Percentiles rank a stretch among this genome's conserved stretches.
Evolutionary conservation across 345 rosid genomes (phyloP).

Genomic region (Rhodamnia argentea): DNA sequence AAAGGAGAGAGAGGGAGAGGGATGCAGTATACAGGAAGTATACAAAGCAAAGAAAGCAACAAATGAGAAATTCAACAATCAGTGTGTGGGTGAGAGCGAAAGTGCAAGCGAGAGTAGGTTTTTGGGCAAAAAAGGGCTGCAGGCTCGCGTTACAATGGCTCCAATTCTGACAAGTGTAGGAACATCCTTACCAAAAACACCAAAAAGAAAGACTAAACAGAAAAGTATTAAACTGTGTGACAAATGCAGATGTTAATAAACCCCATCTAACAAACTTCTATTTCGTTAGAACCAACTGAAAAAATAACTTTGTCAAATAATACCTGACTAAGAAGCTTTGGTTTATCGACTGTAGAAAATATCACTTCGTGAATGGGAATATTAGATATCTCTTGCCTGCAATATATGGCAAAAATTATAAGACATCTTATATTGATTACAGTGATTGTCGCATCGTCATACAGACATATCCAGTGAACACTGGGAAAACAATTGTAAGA

Average conservation of each 20-base stretch:
- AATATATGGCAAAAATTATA: slow-evolving; percentile 2
- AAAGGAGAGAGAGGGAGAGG: background rate
- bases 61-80: background rate
- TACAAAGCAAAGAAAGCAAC: background rate
- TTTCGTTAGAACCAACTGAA: background rate
- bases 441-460: background rate
- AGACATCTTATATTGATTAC: background rate
- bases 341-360: slow-evolving; percentile 62
- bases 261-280: background rate
- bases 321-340: slow-evolving; percentile 79
- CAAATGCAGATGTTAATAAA: background rate
- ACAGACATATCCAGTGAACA: background rate
- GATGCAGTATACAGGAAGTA: background rate
- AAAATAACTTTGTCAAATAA: background rate
- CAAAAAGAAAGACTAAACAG: background rate
- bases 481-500: background rate
- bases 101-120: background rate
- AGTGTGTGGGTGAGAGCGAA: background rate
- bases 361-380: slow-evolving; percentile 56
- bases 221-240: background rate
- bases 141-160: background rate
- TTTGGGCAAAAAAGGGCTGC: background rate
- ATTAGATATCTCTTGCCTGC: slow-evolving; percentile 33
- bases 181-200: background rate
- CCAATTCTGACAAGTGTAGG: background rate